Evolutionary conservation across 2,329 filamentous ascomycete genomes (phyloP).

Genomic region (Acarospora socialis): DNA sequence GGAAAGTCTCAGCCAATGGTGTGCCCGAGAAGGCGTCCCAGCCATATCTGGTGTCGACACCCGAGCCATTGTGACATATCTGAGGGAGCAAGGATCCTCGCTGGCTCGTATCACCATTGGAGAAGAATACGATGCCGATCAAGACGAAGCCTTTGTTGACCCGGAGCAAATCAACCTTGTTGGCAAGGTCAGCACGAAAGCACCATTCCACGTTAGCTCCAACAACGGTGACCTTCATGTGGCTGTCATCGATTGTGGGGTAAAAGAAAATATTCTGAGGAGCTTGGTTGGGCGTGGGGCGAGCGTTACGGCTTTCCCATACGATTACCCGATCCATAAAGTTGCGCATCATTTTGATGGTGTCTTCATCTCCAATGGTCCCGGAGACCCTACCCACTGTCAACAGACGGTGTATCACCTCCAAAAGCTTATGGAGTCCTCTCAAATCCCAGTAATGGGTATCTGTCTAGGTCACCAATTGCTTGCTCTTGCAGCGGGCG

Average conservation of each 20-base stretch:
- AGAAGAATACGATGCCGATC: conserved; percentile 95
- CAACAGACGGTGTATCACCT: conserved; percentile 89
- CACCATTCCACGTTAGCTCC: conserved; percentile 87
- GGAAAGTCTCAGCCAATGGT: conserved; percentile 86
- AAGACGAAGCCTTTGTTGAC: conserved; percentile 92
- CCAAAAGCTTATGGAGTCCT: conserved; percentile 76
- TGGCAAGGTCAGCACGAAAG: conserved; percentile 92
- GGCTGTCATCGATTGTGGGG: conserved; percentile 91
- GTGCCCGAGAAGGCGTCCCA: conserved; percentile 85
- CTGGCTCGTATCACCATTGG: conserved; percentile 88
- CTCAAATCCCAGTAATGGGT: conserved; percentile 85
- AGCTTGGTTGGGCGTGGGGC: conserved; percentile 84
- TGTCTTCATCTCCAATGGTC: conserved; percentile 97
- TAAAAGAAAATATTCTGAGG: conserved; percentile 98
- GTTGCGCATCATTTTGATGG: conserved; percentile 95
- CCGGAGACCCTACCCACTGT: conserved; percentile 95
- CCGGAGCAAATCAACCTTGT: conserved; percentile 95
- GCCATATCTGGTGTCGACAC: conserved; percentile 96
- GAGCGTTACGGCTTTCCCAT: conserved; percentile 87
- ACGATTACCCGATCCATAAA: conserved; percentile 96
- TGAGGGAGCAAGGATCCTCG: conserved; percentile 93
- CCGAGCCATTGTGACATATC: conserved; percentile 84
- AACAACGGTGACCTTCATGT: conserved; percentile 74
- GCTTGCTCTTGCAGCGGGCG: conserved; percentile 75
- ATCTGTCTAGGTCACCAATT: conserved; percentile 98